A percentile compares a stretch with the other conserved stretches of the same genome.
phyloP scores from a whole-genome alignment of 2,329 filamentous ascomycete species.

The Apiospora kogelbergensis region DNA sequence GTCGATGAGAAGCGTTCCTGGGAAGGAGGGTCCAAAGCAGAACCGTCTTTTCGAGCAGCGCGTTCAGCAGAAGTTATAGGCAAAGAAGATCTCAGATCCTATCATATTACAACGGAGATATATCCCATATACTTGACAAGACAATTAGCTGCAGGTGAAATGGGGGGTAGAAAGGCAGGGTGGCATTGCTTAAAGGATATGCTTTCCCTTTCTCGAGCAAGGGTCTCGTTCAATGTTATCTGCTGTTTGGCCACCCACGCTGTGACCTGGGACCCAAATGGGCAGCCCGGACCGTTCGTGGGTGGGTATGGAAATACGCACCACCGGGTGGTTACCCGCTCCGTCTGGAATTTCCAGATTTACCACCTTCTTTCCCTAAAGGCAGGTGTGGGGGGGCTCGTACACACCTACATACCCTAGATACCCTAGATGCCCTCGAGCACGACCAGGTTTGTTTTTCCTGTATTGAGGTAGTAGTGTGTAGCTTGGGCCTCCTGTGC shows the following conservation, averaged over 20 bases:
- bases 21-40: background rate
- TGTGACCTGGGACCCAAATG: background rate
- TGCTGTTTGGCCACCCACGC: background rate
- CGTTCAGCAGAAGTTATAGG: background rate
- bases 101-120: background rate
- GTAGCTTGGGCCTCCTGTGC: background rate
- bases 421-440: too few species aligned
- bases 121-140: background rate
- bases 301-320: background rate
- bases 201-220: background rate
- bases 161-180: background rate
- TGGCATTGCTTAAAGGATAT: background rate
- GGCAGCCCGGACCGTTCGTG: background rate
- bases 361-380: background rate
- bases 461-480: background rate
- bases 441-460: background rate
- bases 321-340: background rate
- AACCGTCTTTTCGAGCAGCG: background rate
- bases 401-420: too few species aligned
- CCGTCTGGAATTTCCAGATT: conserved; percentile 3
- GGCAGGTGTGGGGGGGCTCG: background rate
- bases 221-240: background rate
- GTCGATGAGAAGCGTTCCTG: background rate
- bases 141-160: background rate
- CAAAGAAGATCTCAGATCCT: background rate